Evolutionary conservation across 495 filamentous ascomycete species (phyloP).

Genomic region (Jackrogersella minutella): DNA sequence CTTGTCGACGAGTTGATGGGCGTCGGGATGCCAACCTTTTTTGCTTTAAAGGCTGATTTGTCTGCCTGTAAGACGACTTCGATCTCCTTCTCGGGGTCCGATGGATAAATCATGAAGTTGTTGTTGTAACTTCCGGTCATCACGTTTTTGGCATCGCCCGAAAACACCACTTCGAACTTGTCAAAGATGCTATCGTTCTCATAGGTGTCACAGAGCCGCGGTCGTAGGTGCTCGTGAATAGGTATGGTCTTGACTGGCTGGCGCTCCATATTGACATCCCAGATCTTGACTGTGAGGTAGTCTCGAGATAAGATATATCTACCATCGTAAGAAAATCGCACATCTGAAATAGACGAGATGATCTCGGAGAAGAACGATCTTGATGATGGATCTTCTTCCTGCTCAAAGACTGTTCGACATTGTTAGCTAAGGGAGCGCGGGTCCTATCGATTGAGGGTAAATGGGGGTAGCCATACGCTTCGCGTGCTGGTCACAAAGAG

Average conservation of each 20-base stretch:
- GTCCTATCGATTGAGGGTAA: background rate
- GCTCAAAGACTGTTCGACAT: constrained; percentile 81
- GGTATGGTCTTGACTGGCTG: constrained; percentile 98
- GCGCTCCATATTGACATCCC: constrained; percentile 99
- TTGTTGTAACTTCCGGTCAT: constrained; percentile 99
- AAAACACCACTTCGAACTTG: constrained; percentile 99
- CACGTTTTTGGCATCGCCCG: constrained; percentile 96
- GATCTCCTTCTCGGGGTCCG: constrained; percentile 92
- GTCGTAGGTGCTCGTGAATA: constrained; percentile 95
- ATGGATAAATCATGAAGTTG: constrained; percentile 99
- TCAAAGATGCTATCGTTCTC: constrained; percentile 99
- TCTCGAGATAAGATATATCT: constrained; percentile 97
- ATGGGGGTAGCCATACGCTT: constrained; percentile 74
- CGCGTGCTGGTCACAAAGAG: constrained; percentile 92
- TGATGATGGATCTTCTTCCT: constrained; percentile 98
- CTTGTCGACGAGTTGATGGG: constrained; percentile 86
- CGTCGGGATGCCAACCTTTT: constrained; percentile 98
- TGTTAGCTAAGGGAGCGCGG: constrained; percentile 22
- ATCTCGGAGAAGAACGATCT: constrained; percentile 99
- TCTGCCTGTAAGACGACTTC: constrained; percentile 98
- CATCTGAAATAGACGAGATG: constrained; percentile 98
- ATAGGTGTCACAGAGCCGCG: constrained; percentile 95
- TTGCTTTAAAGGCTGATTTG: constrained; percentile 99
- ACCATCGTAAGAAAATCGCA: constrained; percentile 95
- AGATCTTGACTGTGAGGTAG: constrained; percentile 99